Evolutionary conservation across 2,329 filamentous ascomycete genomes (phyloP).

Genomic region (Alternaria tenuissima): DNA sequence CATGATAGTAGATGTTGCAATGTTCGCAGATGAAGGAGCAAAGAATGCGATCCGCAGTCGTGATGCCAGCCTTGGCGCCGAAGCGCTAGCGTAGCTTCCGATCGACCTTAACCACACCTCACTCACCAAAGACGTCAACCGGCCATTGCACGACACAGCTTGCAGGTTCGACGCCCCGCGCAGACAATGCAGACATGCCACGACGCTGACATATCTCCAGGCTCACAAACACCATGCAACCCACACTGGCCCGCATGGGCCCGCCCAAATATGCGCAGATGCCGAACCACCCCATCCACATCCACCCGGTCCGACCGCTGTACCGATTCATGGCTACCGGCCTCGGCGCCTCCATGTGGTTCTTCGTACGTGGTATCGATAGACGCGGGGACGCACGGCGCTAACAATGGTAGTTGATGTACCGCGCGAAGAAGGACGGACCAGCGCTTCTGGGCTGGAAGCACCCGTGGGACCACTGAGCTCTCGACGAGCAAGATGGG

Average conservation of each 20-base stretch:
- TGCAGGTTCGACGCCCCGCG: slow-evolving; percentile 27
- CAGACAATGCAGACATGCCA: neutral
- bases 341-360: slow-evolving; percentile 97
- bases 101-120: slow-evolving; percentile 38
- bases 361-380: slow-evolving; percentile 75
- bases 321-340: slow-evolving; percentile 89
- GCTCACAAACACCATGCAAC: slow-evolving; percentile 38
- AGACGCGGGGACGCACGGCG: neutral
- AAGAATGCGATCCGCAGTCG: slow-evolving; percentile 28
- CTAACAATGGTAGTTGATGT: slow-evolving; percentile 75
- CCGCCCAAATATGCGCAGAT: slow-evolving; percentile 50
- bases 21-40: slow-evolving; percentile 23
- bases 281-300: slow-evolving; percentile 62
- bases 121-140: slow-evolving; percentile 24
- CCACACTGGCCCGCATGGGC: slow-evolving; percentile 43
- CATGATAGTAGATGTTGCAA: slow-evolving; percentile 20
- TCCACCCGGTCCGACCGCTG: slow-evolving; percentile 70
- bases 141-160: slow-evolving; percentile 44
- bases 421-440: slow-evolving; percentile 96
- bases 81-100: slow-evolving; percentile 24
- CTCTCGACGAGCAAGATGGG: neutral
- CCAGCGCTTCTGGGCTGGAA: slow-evolving; percentile 89
- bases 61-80: slow-evolving; percentile 28
- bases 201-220: slow-evolving; percentile 23
- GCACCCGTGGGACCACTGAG: slow-evolving; percentile 67